Evolutionary conservation across 176 grass and related monocot species (phyloP).

Genomic region (Cocos nucifera): DNA sequence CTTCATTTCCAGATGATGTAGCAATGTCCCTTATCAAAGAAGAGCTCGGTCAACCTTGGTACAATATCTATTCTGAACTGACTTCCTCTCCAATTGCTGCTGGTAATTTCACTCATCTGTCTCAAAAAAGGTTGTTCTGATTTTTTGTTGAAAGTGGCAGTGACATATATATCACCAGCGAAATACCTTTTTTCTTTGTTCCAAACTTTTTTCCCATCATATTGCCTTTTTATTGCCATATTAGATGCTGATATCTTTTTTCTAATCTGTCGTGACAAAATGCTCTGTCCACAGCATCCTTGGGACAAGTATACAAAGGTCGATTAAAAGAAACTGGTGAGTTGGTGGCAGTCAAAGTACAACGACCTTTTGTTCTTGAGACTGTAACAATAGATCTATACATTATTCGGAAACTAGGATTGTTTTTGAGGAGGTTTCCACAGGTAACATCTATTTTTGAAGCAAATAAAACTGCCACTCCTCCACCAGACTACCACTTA

Average conservation of each 20-base stretch:
- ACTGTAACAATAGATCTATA: conserved; percentile 90
- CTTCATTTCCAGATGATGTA: conserved; percentile 88
- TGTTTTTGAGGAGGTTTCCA: conserved; percentile 75
- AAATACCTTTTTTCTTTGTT: no score
- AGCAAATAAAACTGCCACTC: no score
- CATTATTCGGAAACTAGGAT: conserved; percentile 79
- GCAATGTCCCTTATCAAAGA: conserved; percentile 90
- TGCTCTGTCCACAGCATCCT: conserved; percentile 46
- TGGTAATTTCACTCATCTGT: conserved; percentile 32
- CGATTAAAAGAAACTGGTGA: conserved; percentile 92
- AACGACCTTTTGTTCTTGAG: conserved; percentile 86
- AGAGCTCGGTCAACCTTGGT: conserved; percentile 88
- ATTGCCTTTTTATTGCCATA: no score
- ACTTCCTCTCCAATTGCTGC: conserved; percentile 90
- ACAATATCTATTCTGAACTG: conserved; percentile 74
- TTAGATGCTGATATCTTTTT: no score
- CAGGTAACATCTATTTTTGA: conserved; percentile 39
- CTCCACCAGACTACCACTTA: not conserved
- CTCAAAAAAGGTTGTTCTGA: no score
- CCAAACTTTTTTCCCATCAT: no score
- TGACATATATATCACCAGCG: no score
- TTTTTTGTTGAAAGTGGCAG: no score
- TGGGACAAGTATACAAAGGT: conserved; percentile 96
- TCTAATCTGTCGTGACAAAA: not conserved
- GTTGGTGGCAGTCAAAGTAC: conserved; percentile 90